Conservation (phyloP, 2,329 filamentous ascomycete species). For the Cladosporium sp. region DNA sequence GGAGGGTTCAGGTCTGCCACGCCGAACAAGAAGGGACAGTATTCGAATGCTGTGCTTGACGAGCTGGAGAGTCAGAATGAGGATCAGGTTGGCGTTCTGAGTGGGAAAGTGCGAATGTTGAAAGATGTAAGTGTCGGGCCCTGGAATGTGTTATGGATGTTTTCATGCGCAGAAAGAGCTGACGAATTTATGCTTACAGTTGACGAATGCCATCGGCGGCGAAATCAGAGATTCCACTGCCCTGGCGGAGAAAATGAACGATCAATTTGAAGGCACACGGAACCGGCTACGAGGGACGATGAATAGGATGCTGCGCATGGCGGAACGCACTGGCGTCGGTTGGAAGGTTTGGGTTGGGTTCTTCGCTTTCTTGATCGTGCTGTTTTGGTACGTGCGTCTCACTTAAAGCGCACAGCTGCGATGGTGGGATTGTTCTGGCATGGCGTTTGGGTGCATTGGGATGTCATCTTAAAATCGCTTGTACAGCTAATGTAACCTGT, state of each 20-base stretch:
- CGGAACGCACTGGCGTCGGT: conserved; percentile 84
- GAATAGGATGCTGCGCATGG: conserved; percentile 96
- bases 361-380: conserved; percentile 71
- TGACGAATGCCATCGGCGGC: conserved; percentile 88
- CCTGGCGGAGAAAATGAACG: conserved; percentile 92
- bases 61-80: conserved; percentile 97
- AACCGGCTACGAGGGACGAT: conserved; percentile 82
- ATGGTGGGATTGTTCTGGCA: background rate
- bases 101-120: conserved; percentile 80
- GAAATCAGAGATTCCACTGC: conserved; percentile 89
- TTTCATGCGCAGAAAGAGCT: too few relatives aligned
- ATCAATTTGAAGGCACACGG: conserved; percentile 81
- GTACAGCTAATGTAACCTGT: conserved; percentile 11
- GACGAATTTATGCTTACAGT: conserved; percentile 44
- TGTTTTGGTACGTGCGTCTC: conserved; percentile 93
- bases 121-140: conserved; percentile 68
- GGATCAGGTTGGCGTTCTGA: conserved; percentile 79
- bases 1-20: conserved; percentile 38
- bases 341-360: conserved; percentile 94
- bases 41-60: conserved; percentile 84
- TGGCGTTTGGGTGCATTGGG: conserved; percentile 9
- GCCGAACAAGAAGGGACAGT: conserved; percentile 67
- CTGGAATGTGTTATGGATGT: too few relatives aligned
- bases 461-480: background rate
- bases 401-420: conserved; percentile 32